A percentile compares a stretch with the other conserved stretches of the same genome.
Evolutionary conservation across 495 filamentous ascomycete species (phyloP).

Genomic region (Penicillium pulvis): DNA sequence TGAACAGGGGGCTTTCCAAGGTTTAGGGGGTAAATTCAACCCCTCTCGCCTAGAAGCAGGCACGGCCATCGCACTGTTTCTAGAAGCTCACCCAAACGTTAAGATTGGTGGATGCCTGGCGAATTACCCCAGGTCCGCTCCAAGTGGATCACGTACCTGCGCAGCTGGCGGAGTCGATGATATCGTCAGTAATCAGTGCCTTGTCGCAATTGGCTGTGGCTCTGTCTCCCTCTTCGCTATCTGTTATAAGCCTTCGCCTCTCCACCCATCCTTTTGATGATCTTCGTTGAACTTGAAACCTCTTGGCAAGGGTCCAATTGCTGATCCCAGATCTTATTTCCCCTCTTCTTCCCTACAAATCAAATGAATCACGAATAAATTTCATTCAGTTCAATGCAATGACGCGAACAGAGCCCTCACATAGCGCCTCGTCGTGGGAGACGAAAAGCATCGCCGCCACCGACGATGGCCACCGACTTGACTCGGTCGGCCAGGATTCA

Average conservation of each 20-base stretch:
- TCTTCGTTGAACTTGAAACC: conserved; percentile 21
- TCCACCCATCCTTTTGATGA: conserved; percentile 23
- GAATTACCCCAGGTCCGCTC: conserved; percentile 34
- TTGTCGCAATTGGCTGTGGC: conserved; percentile 35
- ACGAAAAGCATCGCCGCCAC: conserved; percentile 29
- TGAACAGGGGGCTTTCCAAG: background rate
- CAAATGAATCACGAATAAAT: conserved; percentile 7
- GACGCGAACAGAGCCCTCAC: conserved; percentile 34
- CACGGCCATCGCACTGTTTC: conserved; percentile 26
- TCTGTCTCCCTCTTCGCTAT: conserved; percentile 15
- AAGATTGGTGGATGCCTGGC: conserved; percentile 29
- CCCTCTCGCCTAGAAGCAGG: conserved; percentile 21
- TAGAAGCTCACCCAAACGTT: conserved; percentile 26
- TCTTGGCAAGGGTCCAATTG: conserved; percentile 17
- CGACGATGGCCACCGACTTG: conserved; percentile 32
- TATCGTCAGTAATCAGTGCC: conserved; percentile 32
- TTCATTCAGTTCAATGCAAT: conserved; percentile 19
- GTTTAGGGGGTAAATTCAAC: background rate
- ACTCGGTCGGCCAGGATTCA: conserved; percentile 30
- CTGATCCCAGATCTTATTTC: conserved; percentile 15
- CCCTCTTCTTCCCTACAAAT: conserved; percentile 1
- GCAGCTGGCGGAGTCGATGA: conserved; percentile 30
- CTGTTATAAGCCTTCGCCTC: conserved; percentile 33
- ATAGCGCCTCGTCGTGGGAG: conserved; percentile 34
- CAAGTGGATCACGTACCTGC: conserved; percentile 35